A percentile compares a stretch with the other conserved stretches of the same genome.
These are phyloP conservation scores for Hyphopichia buzzinii DNA, from an alignment of 1,139 yeast species.

Conservation along the genomic window DNA sequence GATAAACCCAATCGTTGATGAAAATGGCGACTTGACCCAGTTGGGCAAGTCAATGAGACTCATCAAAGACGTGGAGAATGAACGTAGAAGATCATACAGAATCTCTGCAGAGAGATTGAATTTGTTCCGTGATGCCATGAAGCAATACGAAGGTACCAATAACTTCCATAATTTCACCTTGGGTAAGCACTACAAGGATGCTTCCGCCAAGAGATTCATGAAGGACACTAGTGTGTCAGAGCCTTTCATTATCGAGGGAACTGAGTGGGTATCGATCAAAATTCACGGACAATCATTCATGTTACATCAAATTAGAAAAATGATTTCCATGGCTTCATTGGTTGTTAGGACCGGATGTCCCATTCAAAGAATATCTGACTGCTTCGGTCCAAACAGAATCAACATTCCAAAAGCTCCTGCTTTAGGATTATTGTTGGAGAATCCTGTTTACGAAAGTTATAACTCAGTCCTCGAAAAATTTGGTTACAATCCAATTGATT, in stretches of 20 bases:
- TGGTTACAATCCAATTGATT: conserved; percentile 79
- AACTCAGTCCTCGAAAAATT: conserved; percentile 68
- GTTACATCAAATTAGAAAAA: conserved; percentile 96
- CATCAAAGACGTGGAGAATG: conserved; percentile 65
- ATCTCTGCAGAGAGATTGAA: conserved; percentile 60
- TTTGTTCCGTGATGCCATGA: conserved; percentile 64
- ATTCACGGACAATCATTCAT: conserved; percentile 98
- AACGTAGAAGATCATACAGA: conserved; percentile 67
- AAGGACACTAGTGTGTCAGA: conserved; percentile 77
- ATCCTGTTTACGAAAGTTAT: conserved; percentile 88
- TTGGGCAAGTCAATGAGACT: conserved; percentile 49
- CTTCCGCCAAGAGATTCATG: conserved; percentile 82
- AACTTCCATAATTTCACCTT: conserved; percentile 94
- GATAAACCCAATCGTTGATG: conserved; percentile 22
- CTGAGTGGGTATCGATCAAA: conserved; percentile 95
- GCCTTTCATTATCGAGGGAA: conserved; percentile 87
- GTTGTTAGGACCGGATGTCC: conserved; percentile 88
- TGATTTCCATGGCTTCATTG: conserved; percentile 94
- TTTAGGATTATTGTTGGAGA: conserved; percentile 82
- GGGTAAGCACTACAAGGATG: conserved; percentile 84
- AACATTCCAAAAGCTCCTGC: conserved; percentile 99
- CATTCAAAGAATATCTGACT: conserved; percentile 66
- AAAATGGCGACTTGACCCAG: conserved; percentile 37
- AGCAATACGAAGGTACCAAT: conserved; percentile 79
- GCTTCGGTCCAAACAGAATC: conserved; percentile 70